These are phyloP conservation scores for Gamsiella multidivaricata DNA, from an alignment of 192 early-diverging fungal species.

Conservation along the genomic window DNA sequence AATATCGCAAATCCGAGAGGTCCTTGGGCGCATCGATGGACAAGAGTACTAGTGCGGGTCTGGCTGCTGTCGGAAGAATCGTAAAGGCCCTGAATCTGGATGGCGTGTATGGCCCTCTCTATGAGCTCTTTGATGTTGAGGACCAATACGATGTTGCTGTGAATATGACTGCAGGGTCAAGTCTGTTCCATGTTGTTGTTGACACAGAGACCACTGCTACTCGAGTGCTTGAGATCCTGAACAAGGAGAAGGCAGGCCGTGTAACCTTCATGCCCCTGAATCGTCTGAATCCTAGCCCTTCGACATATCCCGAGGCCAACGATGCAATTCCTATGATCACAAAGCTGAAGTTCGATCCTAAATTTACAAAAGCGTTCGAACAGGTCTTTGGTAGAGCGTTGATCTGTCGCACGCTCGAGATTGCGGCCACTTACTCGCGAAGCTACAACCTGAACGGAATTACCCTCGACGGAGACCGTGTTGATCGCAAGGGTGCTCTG, in stretches of 20 bases:
- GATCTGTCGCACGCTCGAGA: conserved; percentile 85
- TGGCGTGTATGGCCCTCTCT: conserved; percentile 92
- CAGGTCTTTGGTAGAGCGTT: conserved; percentile 94
- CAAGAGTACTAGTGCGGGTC: conserved; percentile 81
- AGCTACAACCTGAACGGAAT: conserved; percentile 83
- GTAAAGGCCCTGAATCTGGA: conserved; percentile 68
- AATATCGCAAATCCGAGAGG: conserved; percentile 79
- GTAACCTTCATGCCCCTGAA: conserved; percentile 98
- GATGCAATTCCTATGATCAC: conserved; percentile 88
- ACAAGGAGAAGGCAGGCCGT: conserved; percentile 76
- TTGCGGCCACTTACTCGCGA: conserved; percentile 82
- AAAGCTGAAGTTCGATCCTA: conserved; percentile 78
- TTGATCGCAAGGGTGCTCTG: conserved; percentile 92
- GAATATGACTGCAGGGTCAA: conserved; percentile 86
- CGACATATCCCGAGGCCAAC: conserved; percentile 70
- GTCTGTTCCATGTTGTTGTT: conserved; percentile 96
- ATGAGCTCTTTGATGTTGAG: conserved; percentile 92
- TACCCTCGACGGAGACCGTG: conserved; percentile 92
- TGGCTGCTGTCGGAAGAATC: conserved; percentile 78
- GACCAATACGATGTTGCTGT: conserved; percentile 86
- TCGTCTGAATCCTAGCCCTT: conserved; percentile 71
- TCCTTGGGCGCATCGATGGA: conserved; percentile 82
- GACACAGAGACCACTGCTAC: conserved; percentile 94
- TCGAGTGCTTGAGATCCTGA: conserved; percentile 68
- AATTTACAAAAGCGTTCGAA: conserved; percentile 79